phyloP scores from a whole-genome alignment of 176 grass and related monocot genomes.

The Otatea glauca region DNA sequence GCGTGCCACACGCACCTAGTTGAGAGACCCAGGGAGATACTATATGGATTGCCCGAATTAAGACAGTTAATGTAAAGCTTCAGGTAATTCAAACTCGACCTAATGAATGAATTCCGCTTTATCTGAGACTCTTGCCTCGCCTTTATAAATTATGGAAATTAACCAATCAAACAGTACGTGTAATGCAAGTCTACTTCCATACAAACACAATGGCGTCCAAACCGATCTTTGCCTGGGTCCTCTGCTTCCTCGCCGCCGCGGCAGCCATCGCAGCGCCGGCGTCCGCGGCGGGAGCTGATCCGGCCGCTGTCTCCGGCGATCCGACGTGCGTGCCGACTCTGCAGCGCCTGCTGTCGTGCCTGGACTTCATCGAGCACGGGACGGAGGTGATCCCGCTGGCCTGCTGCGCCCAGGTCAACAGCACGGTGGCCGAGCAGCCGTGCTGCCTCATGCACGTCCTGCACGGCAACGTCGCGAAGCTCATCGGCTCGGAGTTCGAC shows the following conservation, averaged over 20 bases:
- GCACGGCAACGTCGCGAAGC: conserved; percentile 30
- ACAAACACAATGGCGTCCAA: not conserved
- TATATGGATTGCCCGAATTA: too few species aligned
- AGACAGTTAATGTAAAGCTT: too few species aligned
- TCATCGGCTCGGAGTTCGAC: conserved; percentile 50
- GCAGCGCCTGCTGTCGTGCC: conserved; percentile 55
- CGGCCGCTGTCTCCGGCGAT: not conserved
- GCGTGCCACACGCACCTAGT: too few species aligned
- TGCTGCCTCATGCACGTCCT: conserved; percentile 62
- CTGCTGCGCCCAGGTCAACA: conserved; percentile 46
- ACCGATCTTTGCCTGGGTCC: not conserved
- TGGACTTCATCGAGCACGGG: conserved; percentile 63
- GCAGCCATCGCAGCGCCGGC: not conserved
- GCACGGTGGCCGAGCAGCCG: conserved; percentile 41
- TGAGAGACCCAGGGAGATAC: too few species aligned
- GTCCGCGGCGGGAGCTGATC: not conserved
- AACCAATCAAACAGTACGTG: not conserved
- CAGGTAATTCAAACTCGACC: too few species aligned
- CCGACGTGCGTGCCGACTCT: conserved; percentile 46
- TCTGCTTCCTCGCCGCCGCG: not conserved
- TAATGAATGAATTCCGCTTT: too few species aligned
- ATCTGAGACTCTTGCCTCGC: not conserved
- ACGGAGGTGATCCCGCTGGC: conserved; percentile 37
- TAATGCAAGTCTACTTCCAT: not conserved
- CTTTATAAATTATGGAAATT: not conserved